Base-by-base conservation (phyloP, 1,139 yeast genomes). In the Suhomyces wounanorum region DNA sequence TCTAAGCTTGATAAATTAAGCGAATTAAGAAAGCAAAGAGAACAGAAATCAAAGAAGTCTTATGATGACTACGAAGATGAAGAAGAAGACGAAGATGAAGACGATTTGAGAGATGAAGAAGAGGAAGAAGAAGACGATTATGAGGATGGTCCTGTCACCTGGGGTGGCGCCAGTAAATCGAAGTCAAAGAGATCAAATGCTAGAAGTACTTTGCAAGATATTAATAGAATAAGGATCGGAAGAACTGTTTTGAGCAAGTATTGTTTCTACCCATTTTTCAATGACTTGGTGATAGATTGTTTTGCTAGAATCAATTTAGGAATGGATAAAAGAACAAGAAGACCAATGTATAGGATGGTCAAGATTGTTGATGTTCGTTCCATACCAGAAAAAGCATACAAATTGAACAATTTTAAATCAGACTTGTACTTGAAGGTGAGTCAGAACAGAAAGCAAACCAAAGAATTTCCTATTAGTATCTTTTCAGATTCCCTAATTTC, bases 251-350 rank as follows among this genome's bases (percentile, higher is more conserved):
- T 91, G 50, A 80, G 85, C 49, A 86, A 87, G 64, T 89, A 78
- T 65, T 84, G 94, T 65, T 91, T 86, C 66, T 86, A 91, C 67
- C 91, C 94, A 8, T 91, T 84, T 28, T 92, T 94, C 67, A 84
- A 81, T 49, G 84, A 82, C 21, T 78, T 81, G 0, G 80, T 89
- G 13, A 74, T 81, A 37, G 96, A 90, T 25, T 83, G 96, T 43
- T 90, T 78, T 66, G 96, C 94, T 33, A 82, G 92, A 58, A 84
- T 94, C 49, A 89, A 90, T 64, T 80, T 92, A 53, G 97, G 96
- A 5, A 64, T 74, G 40, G 88, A 87, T 61, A 79, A 78, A 49
- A 78, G 83, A 45, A 82, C 84, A 8, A 82, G 86, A 43, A 73
- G 73, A 57, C 80, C 87, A n/a, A 81, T 83, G 54, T 94, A 94